A percentile compares a stretch with the other conserved stretches of the same genome.
These are phyloP conservation scores for Schizochytrium sp. DNA, from an alignment of 108 stramenopile genomes.

Conservation along the genomic window DNA sequence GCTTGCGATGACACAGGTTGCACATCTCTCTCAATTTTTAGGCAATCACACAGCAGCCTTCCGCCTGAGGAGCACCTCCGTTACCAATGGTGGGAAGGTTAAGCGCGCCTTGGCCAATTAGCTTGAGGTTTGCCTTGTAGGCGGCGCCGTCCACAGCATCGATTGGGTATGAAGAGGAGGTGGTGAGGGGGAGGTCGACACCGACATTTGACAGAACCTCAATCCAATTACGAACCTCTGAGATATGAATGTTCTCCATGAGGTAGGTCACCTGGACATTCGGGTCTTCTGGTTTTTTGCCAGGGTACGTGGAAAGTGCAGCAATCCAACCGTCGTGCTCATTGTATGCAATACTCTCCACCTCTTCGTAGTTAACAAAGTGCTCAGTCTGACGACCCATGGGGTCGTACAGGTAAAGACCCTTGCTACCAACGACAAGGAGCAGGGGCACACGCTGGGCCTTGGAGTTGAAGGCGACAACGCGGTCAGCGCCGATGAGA, in stretches of 20 bases:
- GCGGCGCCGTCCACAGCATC: neutral
- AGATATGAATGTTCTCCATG: slow-evolving; percentile 43
- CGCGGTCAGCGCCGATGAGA: slow-evolving; percentile 33
- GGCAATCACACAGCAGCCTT: slow-evolving; percentile 56
- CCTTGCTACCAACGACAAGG: slow-evolving; percentile 55
- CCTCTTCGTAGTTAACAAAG: neutral
- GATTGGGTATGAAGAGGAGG: slow-evolving; percentile 20
- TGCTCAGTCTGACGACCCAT: slow-evolving; percentile 3
- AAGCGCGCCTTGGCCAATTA: slow-evolving; percentile 36
- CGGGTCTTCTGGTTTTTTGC: neutral
- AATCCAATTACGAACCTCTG: slow-evolving; percentile 19
- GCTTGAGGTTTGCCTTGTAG: slow-evolving; percentile 59
- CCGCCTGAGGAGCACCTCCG: neutral
- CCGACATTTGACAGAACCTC: slow-evolving; percentile 41
- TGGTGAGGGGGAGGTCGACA: slow-evolving; percentile 18
- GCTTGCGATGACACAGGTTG: no score
- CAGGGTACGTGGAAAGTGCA: slow-evolving; percentile 27
- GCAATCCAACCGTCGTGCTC: slow-evolving; percentile 35
- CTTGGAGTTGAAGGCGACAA: slow-evolving; percentile 56
- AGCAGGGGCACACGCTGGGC: slow-evolving; percentile 8
- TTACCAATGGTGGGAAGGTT: slow-evolving; percentile 33
- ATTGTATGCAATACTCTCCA: slow-evolving; percentile 17
- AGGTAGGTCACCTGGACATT: slow-evolving; percentile 41
- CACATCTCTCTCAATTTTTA: neutral
- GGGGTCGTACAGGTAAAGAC: slow-evolving; percentile 22